Base-by-base conservation (phyloP, 116 monocot genomes). In the Zostera marina region DNA sequence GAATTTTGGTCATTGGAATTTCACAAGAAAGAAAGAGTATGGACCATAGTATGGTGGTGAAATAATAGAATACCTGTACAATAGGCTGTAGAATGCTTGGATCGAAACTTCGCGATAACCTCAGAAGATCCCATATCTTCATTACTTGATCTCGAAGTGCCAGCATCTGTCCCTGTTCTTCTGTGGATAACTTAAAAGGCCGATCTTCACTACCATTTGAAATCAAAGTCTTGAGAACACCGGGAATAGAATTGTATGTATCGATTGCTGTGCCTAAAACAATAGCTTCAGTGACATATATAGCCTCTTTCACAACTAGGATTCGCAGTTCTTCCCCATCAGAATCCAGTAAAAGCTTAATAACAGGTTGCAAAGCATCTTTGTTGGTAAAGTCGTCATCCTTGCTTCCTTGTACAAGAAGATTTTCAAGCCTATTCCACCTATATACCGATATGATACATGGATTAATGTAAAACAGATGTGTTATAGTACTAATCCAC, bases 371-470 rank as follows among this genome's bases (percentile, higher is more conserved):
- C 47, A 96, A 68, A 58, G 89, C 96, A 67, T 96, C 96, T 80
- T 85, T 85, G 41, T 82, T 57, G 38, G 88, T 77, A 69, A 89
- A 96, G 68, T 96, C 96, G 76, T 70, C 82, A 65, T 96, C 96
- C 44, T 85, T 80, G 9, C 78, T 58, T n/a, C 96, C 89, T 69
- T 96, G 89, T 61, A 78, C 83, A 54, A 96, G 76, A 76, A 96
- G 89, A 73, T 96, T 96, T 72, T 96, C 96, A 67, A 96, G 85
- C 68, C 96, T 82, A 69, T 89, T 96, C 96, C 96, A 96, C 68
- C 96, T 96, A 47, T 22, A 44, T 23, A 61, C 13, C 44, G 14
- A 59, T 51, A 15, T 51, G 49, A 8, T n/a, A 51, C 20, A 51
- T 9, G 15, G 20, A 4, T 42, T 21, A 59, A 39, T 17, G 22